Percentiles rank a stretch among this genome's conserved stretches.
Conservation (phyloP, 1,139 yeast species). For the Candida albicans region DNA sequence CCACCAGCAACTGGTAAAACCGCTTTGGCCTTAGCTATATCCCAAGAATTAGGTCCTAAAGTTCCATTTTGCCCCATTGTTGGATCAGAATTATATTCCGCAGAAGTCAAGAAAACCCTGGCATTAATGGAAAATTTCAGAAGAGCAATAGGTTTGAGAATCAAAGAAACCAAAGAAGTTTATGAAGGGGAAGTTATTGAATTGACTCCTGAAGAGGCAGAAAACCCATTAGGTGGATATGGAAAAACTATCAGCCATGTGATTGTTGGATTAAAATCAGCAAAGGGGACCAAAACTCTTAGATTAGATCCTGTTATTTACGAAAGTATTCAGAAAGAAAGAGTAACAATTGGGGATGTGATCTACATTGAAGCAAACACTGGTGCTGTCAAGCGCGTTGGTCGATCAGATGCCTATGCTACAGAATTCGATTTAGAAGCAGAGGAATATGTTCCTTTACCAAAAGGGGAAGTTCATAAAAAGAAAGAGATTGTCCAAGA, state of each 20-base stretch:
- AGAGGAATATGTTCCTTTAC: conserved; percentile 96
- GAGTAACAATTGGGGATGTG: conserved; percentile 93
- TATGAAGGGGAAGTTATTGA: conserved; percentile 98
- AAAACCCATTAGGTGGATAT: conserved; percentile 95
- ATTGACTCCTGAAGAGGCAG: conserved; percentile 94
- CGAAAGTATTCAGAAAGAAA: conserved; percentile 93
- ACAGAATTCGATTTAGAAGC: conserved; percentile 98
- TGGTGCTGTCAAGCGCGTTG: conserved; percentile 96
- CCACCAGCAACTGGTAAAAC: conserved; percentile 99
- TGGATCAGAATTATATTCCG: conserved; percentile 92
- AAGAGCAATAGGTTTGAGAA: conserved; percentile 92
- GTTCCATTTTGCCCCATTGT: conserved; percentile 98
- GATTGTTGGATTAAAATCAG: conserved; percentile 89
- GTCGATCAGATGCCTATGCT: conserved; percentile 97
- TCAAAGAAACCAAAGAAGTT: conserved; percentile 95
- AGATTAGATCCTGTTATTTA: conserved; percentile 94
- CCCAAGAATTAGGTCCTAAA: conserved; percentile 97
- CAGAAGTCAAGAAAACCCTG: conserved; percentile 96
- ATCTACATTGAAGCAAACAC: conserved; percentile 96
- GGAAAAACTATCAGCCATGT: conserved; percentile 97
- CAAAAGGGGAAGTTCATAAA: conserved; percentile 98
- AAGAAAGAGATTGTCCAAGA: conserved; percentile 98
- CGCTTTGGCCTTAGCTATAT: conserved; percentile 91
- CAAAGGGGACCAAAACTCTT: conserved; percentile 91
- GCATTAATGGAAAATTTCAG: conserved; percentile 97